These are phyloP conservation scores for Castanospermum australe DNA, from an alignment of 306 rosid species.

Conservation along the genomic window DNA sequence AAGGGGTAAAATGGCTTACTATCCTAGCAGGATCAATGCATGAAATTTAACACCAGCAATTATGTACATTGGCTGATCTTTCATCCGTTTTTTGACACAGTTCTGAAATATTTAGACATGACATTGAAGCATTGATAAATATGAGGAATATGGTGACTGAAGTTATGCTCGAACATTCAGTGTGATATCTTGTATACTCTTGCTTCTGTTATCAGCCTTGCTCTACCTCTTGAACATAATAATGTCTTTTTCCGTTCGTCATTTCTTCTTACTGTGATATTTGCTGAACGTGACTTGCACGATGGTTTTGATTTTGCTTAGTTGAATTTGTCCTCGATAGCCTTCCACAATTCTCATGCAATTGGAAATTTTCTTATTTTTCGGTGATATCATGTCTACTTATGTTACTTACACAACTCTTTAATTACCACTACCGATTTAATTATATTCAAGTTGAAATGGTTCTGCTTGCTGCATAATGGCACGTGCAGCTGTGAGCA, in stretches of 20 bases:
- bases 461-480: no score
- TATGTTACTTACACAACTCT: no score
- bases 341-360: no score
- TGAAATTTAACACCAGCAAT: conserved; percentile 33
- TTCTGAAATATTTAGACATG: conserved; percentile 21
- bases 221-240: conserved; percentile 5
- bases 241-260: neutral
- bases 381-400: no score
- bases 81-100: conserved; percentile 11
- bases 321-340: no score
- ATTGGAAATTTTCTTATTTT: no score
- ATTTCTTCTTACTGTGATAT: neutral
- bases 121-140: conserved; percentile 21
- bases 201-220: conserved; percentile 11
- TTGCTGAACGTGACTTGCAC: no score
- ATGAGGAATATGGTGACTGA: conserved; percentile 10
- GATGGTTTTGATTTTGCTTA: no score
- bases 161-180: conserved; percentile 11
- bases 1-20: conserved; percentile 19
- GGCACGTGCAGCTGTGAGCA: no score
- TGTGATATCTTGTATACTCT: conserved; percentile 19
- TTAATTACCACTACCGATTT: no score
- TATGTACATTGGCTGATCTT: conserved; percentile 42
- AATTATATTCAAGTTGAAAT: no score
- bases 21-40: conserved; percentile 30